Evolutionary conservation across 2,329 filamentous ascomycete genomes (phyloP), one percentile per base, ranked within the genome.

Genomic region (Talaromyces rugulosus): DNA sequence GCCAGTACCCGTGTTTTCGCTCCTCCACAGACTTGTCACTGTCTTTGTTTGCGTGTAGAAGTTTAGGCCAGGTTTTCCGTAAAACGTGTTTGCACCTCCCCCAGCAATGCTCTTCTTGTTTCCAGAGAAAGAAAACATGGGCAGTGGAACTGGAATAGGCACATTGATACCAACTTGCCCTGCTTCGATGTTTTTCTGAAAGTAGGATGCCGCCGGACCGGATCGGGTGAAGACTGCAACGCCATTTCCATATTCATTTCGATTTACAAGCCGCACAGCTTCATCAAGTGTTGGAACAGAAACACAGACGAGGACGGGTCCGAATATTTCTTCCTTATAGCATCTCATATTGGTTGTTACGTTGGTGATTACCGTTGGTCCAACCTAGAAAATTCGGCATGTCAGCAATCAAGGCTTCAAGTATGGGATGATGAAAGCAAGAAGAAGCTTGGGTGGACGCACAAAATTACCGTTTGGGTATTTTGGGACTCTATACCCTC

Each of bases 31-130:
- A 67, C 91, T 89, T 58, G 95, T 99, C 55, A 98, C 95, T 3
- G 95, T 98, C 89, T 99, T 97, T 73, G 90, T 85, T 80, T 98
- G 94, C 3, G 94, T 98, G 78, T 96, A 97, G 75, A 99, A 99
- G 34, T 16, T 42, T 34, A 57, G 23, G 2, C 55, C 74, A 0
- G 92, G 91, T 78, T 91, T 89, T 68, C 94, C 94, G 78, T 99
- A 98, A 76, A 98, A 98, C 23, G 92, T 96, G 80, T 87, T 96
- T 47, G 91, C 90, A 64, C 95, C 94, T 59, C 93, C 93, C 59
- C 94, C 94, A 0, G 94, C 95, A 62, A 98, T 84, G 71, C 88
- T 92, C 84, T 90, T 92, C 87, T 98, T 94, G 81, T 88, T 88
- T n/a, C 86, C 86, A 2, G 86, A 87, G 75, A 87, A 86, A 64